Evolutionary conservation across 257 asterid genomes (phyloP).

Genomic region (Vinca minor): DNA sequence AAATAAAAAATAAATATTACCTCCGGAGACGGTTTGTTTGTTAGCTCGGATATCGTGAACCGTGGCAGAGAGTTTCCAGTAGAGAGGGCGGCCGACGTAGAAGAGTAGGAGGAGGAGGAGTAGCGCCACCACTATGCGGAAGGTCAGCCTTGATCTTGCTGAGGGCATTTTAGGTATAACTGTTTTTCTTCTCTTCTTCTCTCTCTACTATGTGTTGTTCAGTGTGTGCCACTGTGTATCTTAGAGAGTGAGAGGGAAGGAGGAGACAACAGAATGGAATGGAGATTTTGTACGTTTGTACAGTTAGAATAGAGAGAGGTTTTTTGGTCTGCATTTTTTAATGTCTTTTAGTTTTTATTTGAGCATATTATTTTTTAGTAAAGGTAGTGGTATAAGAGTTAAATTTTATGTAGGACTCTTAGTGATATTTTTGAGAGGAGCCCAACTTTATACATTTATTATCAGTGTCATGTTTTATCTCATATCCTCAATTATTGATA

Average conservation of each 20-base stretch:
- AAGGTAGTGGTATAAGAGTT: too few species aligned
- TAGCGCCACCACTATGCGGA: conserved; percentile 41
- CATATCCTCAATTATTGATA: too few species aligned
- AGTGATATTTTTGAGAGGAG: too few species aligned
- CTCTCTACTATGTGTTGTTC: neutral
- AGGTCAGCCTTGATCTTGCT: conserved; percentile 26
- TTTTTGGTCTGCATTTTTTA: too few species aligned
- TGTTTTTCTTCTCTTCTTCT: too few species aligned
- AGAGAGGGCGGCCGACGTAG: conserved; percentile 75
- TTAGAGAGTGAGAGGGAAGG: neutral
- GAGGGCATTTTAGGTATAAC: conserved; percentile 1
- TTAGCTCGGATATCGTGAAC: conserved; percentile 75
- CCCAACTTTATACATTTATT: too few species aligned
- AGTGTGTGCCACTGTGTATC: neutral
- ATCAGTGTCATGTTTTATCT: too few species aligned
- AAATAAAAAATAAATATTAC: conserved; percentile 18
- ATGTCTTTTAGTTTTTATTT: too few species aligned
- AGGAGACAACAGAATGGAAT: too few species aligned
- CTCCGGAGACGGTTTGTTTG: conserved; percentile 77
- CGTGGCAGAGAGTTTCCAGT: conserved; percentile 90
- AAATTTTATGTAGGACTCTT: too few species aligned
- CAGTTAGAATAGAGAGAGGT: too few species aligned
- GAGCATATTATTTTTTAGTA: too few species aligned
- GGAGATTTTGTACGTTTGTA: neutral
- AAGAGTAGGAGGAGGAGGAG: conserved; percentile 31